A percentile compares a stretch with the other conserved stretches of the same genome.
Evolutionary conservation across 1,284 basidiomycete species (phyloP).

Genomic region (Boletus hoseneyae): DNA sequence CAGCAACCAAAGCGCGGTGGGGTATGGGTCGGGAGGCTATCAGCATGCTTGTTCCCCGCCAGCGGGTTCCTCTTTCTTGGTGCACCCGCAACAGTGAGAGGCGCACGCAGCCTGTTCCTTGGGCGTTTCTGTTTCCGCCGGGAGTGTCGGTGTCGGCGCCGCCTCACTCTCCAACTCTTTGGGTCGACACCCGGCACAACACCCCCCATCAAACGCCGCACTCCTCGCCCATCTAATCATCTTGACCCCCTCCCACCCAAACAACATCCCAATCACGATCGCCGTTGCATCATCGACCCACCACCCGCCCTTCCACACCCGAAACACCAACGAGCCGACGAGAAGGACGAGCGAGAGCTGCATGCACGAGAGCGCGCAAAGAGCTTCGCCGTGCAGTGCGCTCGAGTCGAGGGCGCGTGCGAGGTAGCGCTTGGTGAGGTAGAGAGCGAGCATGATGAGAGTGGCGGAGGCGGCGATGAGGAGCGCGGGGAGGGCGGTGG

Average conservation of each 20-base stretch:
- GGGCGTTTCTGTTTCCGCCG: background rate
- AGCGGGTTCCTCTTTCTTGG: background rate
- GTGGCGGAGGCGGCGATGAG: conserved; percentile 42
- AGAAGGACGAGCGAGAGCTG: conserved; percentile 37
- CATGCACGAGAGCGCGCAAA: conserved; percentile 35
- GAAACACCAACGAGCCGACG: conserved; percentile 35
- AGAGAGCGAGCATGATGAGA: conserved; percentile 39
- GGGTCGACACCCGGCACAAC: conserved; percentile 25
- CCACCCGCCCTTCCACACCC: conserved; percentile 36
- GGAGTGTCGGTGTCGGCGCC: background rate
- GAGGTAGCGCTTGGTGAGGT: conserved; percentile 45
- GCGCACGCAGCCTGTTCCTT: background rate
- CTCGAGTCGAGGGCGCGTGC: conserved; percentile 43
- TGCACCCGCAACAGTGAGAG: conserved; percentile 1
- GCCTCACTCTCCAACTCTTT: background rate
- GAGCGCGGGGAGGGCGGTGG: conserved; percentile 36
- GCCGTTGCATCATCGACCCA: conserved; percentile 45
- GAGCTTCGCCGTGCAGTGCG: conserved; percentile 41
- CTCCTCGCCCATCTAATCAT: conserved; percentile 38
- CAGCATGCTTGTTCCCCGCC: conserved; percentile 1
- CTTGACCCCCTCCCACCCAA: conserved; percentile 42
- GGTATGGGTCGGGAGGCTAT: too few species aligned
- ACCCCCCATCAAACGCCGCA: conserved; percentile 39
- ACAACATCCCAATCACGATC: conserved; percentile 38
- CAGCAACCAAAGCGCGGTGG: too few species aligned